Conservation (phyloP, 2,329 filamentous ascomycete genomes). For the Apiospora sp. region DNA sequence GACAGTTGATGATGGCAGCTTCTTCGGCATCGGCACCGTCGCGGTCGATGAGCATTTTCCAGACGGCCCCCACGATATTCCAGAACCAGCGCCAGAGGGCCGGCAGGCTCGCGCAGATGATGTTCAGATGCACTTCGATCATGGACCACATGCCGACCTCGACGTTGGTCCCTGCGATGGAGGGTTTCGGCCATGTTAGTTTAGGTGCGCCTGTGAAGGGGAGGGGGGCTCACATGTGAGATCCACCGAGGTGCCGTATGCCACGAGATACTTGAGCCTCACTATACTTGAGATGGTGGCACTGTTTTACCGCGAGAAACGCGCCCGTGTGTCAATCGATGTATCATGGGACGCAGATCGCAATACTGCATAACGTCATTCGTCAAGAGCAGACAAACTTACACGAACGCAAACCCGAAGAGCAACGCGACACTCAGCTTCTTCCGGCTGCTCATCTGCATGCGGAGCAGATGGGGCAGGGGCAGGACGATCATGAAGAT, state of each 20-base stretch:
- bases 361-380: too few species aligned
- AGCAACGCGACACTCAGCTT: constrained; percentile 72
- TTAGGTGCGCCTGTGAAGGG: not conserved
- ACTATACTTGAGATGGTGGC: constrained; percentile 36
- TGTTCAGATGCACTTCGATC: constrained; percentile 37
- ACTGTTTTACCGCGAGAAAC: constrained; percentile 24
- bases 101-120: constrained; percentile 33
- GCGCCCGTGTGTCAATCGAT: constrained; percentile 9
- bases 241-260: constrained; percentile 32
- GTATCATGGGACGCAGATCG: not conserved
- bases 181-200: not conserved
- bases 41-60: not conserved
- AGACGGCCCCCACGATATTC: not conserved
- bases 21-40: not conserved
- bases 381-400: constrained; percentile 44
- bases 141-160: constrained; percentile 39
- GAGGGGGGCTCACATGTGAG: constrained; percentile 33
- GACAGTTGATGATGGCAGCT: not conserved
- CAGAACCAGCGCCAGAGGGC: constrained; percentile 10
- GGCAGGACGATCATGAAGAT: constrained; percentile 71
- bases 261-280: constrained; percentile 34
- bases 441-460: constrained; percentile 70
- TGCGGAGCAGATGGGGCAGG: constrained; percentile 67
- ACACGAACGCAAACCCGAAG: constrained; percentile 73
- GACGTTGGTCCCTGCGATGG: constrained; percentile 34